Conservation (phyloP, 192 early-diverging fungal species). For the Mortierella antarctica region DNA sequence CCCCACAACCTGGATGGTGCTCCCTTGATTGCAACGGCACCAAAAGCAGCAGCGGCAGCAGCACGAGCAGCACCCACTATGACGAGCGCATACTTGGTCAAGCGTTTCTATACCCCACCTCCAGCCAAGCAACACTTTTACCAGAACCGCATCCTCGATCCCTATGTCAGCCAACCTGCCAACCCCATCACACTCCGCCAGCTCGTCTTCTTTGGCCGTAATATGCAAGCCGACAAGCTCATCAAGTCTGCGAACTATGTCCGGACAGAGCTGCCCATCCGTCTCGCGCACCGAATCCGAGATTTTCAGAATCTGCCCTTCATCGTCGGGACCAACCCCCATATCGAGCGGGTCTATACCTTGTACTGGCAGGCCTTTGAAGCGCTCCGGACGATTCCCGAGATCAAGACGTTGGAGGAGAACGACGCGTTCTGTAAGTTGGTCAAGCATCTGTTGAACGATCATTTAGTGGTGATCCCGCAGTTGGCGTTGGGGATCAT, state of each 20-base stretch:
- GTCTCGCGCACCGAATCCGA: slow-evolving; percentile 92
- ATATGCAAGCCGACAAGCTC: slow-evolving; percentile 86
- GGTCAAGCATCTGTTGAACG: slow-evolving; percentile 76
- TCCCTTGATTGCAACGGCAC: too few relatives aligned
- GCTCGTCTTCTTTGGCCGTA: slow-evolving; percentile 89
- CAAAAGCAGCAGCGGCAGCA: too few relatives aligned
- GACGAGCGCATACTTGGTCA: too few relatives aligned
- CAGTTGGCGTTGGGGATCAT: slow-evolving; percentile 88
- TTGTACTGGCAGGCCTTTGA: slow-evolving; percentile 97
- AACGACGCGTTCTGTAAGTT: slow-evolving; percentile 85
- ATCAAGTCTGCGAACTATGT: slow-evolving; percentile 92
- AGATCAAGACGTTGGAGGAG: slow-evolving; percentile 82
- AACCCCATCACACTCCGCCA: slow-evolving; percentile 90
- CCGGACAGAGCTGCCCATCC: slow-evolving; percentile 85
- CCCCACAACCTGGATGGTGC: too few relatives aligned
- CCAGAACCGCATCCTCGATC: slow-evolving; percentile 89
- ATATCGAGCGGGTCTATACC: slow-evolving; percentile 85
- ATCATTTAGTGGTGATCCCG: slow-evolving; percentile 88
- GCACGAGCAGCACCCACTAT: too few relatives aligned
- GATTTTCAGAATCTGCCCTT: slow-evolving; percentile 95
- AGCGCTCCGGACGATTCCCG: slow-evolving; percentile 73
- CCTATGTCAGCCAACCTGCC: slow-evolving; percentile 80
- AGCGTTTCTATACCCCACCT: slow-evolving; percentile 23
- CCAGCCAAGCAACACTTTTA: slow-evolving; percentile 79
- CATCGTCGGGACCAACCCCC: slow-evolving; percentile 92